A percentile compares a stretch with the other conserved stretches of the same genome.
Conservation (phyloP, 805 yeast genomes). For the Yamadazyma akitaensis region DNA sequence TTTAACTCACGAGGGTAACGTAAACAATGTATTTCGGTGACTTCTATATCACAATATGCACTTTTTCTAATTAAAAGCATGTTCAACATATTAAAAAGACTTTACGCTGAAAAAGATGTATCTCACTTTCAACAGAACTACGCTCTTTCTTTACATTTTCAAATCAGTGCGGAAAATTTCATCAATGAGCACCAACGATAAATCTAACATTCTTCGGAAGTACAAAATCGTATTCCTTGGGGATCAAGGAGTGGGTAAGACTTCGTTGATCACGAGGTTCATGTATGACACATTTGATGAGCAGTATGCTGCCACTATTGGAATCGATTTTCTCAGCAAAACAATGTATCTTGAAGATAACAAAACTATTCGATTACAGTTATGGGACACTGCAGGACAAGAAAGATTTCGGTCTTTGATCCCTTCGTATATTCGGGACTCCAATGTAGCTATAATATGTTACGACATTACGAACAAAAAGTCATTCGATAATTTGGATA, state of each 20-base stretch:
- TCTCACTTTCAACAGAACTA: not conserved
- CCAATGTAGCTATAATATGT: slow-evolving; percentile 95
- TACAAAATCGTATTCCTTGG: slow-evolving; percentile 93
- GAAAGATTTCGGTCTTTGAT: slow-evolving; percentile 92
- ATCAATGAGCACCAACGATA: slow-evolving; percentile 23
- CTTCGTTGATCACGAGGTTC: slow-evolving; percentile 93
- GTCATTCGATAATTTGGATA: slow-evolving; percentile 77
- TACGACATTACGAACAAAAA: slow-evolving; percentile 88
- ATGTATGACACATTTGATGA: slow-evolving; percentile 98
- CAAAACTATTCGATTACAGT: slow-evolving; percentile 84
- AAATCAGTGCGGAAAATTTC: not conserved
- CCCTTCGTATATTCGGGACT: slow-evolving; percentile 93
- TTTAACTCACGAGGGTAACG: no score
- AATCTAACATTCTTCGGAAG: slow-evolving; percentile 48
- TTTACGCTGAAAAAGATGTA: no score
- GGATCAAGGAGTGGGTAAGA: slow-evolving; percentile 97
- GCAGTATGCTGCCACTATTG: slow-evolving; percentile 94
- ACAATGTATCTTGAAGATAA: slow-evolving; percentile 94
- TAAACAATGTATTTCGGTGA: no score
- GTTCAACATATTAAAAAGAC: no score
- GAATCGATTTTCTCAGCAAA: slow-evolving; percentile 91
- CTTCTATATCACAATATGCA: no score
- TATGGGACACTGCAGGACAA: slow-evolving; percentile 99
- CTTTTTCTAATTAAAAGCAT: no score
- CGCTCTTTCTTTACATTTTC: not conserved